Base-by-base conservation (phyloP, 345 rosid genomes). In the Theobroma cacao region DNA sequence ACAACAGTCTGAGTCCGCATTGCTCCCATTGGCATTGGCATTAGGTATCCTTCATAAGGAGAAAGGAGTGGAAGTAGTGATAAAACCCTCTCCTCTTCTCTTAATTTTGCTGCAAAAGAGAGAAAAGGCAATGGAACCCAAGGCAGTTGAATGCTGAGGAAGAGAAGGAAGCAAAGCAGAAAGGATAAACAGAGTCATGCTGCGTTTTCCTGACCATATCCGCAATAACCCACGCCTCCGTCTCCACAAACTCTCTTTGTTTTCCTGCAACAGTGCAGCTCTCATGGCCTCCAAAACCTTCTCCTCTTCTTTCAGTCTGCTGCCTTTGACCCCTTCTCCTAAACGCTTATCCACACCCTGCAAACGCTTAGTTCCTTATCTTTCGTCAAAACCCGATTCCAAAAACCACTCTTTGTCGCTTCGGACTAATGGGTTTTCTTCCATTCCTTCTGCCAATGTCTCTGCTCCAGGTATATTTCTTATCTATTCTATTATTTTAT, bases 351-450 rank as follows among this genome's bases (percentile, higher is more conserved):
- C 80, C 18, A 30, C 78, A 11, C 53, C 67, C 61, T 72, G 76
- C 41, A 72, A 47, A 75, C 22, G 85, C 26, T 7, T 72, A 6
- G 14, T 45, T 10, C 88, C 80, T 0, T 77, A 50, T 66, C 69
- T 50, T 20, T 80, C 85, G 74, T 85, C 85, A 64, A 80, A 80
- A 82, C 85, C 84, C 43, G 78, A 77, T 59, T 78, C 85, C 31
- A 78, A 28, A 43, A 80, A 56, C 80, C 63, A 55, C 34, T 76
- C 82, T 48, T 64, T 41, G 56, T 58, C 40, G 31, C 74, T 52
- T 24, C 72, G 4, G 33, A 76, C 80, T 47, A 85, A 82, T 75
- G 87, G 87, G 3, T 72, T 80, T 30, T 72, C 82, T 15, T 78
- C 74, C 47, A 65, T 72, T 72, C 79, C 85, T 0, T 36, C 34